Evolutionary conservation across 1,284 basidiomycete genomes (phyloP).

Genomic region (Sporisorium sorghi): DNA sequence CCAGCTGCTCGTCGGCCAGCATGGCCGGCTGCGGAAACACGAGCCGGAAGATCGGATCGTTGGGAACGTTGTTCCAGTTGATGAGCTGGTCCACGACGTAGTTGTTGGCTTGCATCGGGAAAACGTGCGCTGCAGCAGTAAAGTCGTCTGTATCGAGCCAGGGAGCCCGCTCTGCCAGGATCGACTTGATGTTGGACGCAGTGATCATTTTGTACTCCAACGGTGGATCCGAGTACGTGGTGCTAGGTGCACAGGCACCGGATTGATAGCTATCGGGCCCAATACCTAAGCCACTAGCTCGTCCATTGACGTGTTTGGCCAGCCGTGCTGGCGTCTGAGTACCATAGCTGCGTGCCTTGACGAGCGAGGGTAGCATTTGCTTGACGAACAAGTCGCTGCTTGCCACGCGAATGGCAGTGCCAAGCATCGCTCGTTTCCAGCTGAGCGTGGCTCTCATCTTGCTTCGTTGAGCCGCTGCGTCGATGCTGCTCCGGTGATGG

Average conservation of each 20-base stretch:
- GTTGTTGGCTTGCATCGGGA: conserved; percentile 15
- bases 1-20: not conserved
- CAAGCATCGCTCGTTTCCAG: too few relatives aligned
- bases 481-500: too few relatives aligned
- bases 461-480: too few relatives aligned
- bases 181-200: conserved; percentile 1
- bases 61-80: conserved; percentile 8
- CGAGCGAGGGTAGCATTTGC: not conserved
- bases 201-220: conserved; percentile 11
- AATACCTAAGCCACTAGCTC: not conserved
- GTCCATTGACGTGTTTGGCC: not conserved
- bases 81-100: conserved; percentile 13
- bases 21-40: conserved; percentile 12
- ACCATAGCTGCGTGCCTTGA: not conserved
- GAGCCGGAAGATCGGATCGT: conserved; percentile 13
- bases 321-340: not conserved
- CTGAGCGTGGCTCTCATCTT: too few relatives aligned
- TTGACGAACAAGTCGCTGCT: too few relatives aligned
- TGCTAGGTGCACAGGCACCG: not conserved
- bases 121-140: conserved; percentile 10
- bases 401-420: too few relatives aligned
- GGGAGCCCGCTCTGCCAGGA: conserved; percentile 4
- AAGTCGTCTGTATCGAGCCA: conserved; percentile 1
- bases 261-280: not conserved
- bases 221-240: conserved; percentile 5